Evolutionary conservation across 305 asterid species (phyloP).

Genomic region (Fraxinus xanthoxyloides): DNA sequence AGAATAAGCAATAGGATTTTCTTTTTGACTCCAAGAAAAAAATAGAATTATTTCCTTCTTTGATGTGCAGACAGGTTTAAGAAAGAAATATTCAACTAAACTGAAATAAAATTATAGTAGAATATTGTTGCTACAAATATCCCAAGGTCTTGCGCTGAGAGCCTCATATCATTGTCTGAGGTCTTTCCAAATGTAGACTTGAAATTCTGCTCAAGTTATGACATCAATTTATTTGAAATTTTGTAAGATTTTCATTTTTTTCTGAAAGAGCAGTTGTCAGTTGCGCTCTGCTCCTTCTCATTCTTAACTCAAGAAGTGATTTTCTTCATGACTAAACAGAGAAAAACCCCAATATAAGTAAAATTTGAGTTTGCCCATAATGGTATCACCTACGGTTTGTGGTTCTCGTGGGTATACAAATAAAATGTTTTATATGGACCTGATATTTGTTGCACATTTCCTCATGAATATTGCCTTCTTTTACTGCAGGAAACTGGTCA

Average conservation of each 20-base stretch:
- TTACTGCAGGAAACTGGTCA: conserved; percentile 50
- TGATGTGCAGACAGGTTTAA: neutral
- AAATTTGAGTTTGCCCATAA: neutral
- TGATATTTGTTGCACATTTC: conserved; percentile 14
- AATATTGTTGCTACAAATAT: neutral
- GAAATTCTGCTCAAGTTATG: neutral
- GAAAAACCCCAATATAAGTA: neutral
- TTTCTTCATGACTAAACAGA: neutral
- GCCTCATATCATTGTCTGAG: neutral
- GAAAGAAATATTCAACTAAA: neutral
- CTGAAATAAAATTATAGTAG: neutral
- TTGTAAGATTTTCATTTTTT: neutral
- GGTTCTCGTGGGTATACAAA: neutral
- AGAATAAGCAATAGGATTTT: neutral
- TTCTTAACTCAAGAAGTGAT: neutral
- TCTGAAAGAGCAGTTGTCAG: neutral
- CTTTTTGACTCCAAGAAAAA: neutral
- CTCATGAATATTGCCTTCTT: conserved; percentile 18
- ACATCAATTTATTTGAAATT: neutral
- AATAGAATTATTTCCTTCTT: neutral
- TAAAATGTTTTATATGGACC: neutral
- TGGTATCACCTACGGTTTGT: neutral
- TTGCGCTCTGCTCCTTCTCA: neutral
- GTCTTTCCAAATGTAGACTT: neutral
- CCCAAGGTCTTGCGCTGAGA: neutral